phyloP scores from a whole-genome alignment of 2,329 filamentous ascomycete genomes.

The Trichoderma cornu-damae region DNA sequence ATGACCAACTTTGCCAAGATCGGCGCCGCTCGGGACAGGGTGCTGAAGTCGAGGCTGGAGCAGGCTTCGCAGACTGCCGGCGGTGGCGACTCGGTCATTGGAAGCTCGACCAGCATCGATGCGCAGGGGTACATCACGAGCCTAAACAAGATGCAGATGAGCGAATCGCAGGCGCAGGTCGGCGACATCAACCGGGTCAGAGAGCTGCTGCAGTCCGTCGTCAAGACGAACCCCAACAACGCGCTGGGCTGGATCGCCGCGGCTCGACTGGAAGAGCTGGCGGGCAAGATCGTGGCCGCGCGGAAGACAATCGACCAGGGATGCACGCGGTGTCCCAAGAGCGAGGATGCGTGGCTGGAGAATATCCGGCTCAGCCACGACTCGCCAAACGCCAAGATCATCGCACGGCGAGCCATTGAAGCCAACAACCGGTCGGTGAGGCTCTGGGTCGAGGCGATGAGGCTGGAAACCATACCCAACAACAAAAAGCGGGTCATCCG shows the following conservation, averaged over 20 bases:
- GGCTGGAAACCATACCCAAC: slow-evolving; percentile 72
- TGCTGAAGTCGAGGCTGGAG: slow-evolving; percentile 87
- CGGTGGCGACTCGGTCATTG: slow-evolving; percentile 59
- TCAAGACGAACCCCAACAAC: slow-evolving; percentile 93
- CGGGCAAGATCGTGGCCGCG: slow-evolving; percentile 85
- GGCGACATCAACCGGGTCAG: slow-evolving; percentile 94
- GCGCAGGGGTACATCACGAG: slow-evolving; percentile 94
- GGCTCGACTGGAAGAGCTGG: slow-evolving; percentile 84
- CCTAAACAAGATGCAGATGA: slow-evolving; percentile 73
- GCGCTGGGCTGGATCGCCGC: slow-evolving; percentile 95
- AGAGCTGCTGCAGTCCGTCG: slow-evolving; percentile 89
- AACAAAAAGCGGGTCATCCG: slow-evolving; percentile 91
- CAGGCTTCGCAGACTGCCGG: slow-evolving; percentile 70
- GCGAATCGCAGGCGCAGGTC: slow-evolving; percentile 75
- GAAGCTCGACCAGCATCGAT: slow-evolving; percentile 86
- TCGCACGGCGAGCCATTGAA: slow-evolving; percentile 88
- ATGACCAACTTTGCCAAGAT: slow-evolving; percentile 99
- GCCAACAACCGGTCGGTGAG: slow-evolving; percentile 83
- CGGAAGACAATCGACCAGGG: slow-evolving; percentile 83
- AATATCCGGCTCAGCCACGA: slow-evolving; percentile 85
- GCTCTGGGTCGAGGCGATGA: slow-evolving; percentile 94
- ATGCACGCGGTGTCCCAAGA: slow-evolving; percentile 86
- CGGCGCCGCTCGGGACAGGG: slow-evolving; percentile 91
- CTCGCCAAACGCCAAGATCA: slow-evolving; percentile 88
- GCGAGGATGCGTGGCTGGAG: slow-evolving; percentile 92